Evolutionary conservation across 805 yeast genomes (phyloP), one percentile per base, ranked within the genome.

Genomic region (Candida taoyuanica): DNA sequence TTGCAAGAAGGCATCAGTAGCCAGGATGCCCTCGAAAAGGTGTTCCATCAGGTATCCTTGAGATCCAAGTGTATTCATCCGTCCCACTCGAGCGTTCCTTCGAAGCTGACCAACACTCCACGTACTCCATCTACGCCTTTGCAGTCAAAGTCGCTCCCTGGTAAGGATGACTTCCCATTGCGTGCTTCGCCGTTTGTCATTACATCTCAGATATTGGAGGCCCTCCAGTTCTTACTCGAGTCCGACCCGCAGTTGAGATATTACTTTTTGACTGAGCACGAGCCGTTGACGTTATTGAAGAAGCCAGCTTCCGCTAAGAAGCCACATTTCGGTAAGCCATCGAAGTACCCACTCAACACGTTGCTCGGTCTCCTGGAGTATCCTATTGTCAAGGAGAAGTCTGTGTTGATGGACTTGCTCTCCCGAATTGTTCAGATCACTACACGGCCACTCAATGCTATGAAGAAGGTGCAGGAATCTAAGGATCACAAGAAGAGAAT

Each of bases 211-310:
- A 72, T 81, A 4, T 67, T 89, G 31, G 95, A 85, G 43, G 79
- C 84, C 1, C 62, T 88, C 14, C 85, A 82, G 46, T 78, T 73
- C 49, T 64, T 88, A 33, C 67, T 88, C 35, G 86, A 82, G 40
- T 67, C 76, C 24, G 84, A 80, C 46, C 67, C 71, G 8, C 84
- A 79, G 43, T 66, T 85, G 55, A 71, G 93, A 45, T 76, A 78
- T 52, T 87, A 78, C 52, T 81, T 89, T 58, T 63, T 89, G 42
- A 76, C 83, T 5, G 95, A 86, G 47, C 95, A 86, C 54, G 88
- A 81, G 19, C 62, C 54, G 24, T 49, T 73, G 9, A 31, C 52
- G 9, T 54, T 70, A 34, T 44, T 60, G 20, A 66, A 63, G 40
- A 67, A 65, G 36, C 39, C 63, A 13, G 37, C 53, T 6, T 44